Evolutionary conservation across 1,284 basidiomycete genomes (phyloP).

Genomic region (Inonotus obliquus): DNA sequence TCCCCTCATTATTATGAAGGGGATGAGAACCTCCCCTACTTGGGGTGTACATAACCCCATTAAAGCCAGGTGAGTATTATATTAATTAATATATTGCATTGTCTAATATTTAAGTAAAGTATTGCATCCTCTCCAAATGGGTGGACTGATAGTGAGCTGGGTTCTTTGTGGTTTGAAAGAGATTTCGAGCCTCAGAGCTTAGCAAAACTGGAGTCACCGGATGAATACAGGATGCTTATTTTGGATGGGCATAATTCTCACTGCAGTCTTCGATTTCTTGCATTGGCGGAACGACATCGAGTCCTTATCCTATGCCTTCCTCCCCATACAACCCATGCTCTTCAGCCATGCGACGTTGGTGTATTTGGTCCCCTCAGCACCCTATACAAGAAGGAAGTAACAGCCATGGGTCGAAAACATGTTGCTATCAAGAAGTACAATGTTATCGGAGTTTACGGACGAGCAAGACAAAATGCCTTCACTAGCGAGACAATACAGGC

Average conservation of each 20-base stretch:
- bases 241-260: constrained; percentile 33
- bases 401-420: constrained; percentile 16
- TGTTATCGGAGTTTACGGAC: constrained; percentile 28
- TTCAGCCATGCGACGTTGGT: constrained; percentile 38
- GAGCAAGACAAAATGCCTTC: constrained; percentile 10
- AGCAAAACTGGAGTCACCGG: background rate
- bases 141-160: constrained; percentile 37
- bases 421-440: constrained; percentile 21
- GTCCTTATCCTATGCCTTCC: constrained; percentile 34
- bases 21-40: background rate
- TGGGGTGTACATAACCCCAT: background rate
- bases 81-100: background rate
- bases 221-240: constrained; percentile 21
- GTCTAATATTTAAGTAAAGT: constrained; percentile 8
- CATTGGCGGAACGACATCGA: constrained; percentile 25
- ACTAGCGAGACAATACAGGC: constrained; percentile 19
- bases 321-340: constrained; percentile 35
- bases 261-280: constrained; percentile 23
- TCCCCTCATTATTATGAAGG: constrained; percentile 18
- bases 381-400: constrained; percentile 22
- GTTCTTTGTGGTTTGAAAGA: constrained; percentile 31
- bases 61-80: background rate
- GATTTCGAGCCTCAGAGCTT: constrained; percentile 9
- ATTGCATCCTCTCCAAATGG: constrained; percentile 31
- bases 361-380: constrained; percentile 30